Conservation (phyloP, 1,284 basidiomycete species). For the Sphagnurus paluster region DNA sequence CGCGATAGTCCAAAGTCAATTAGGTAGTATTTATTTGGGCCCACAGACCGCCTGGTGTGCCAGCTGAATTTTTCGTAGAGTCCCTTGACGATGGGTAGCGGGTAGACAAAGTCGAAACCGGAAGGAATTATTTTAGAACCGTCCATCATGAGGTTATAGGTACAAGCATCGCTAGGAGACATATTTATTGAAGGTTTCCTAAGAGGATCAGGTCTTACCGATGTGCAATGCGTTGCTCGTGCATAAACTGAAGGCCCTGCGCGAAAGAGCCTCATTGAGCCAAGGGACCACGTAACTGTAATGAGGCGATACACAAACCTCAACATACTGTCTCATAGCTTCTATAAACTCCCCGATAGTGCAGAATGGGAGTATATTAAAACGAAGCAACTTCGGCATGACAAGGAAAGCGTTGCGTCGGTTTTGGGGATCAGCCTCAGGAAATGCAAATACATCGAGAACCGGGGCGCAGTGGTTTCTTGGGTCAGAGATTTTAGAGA, state of each 20-base stretch:
- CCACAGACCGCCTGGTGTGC: constrained; percentile 18
- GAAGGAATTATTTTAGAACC: constrained; percentile 18
- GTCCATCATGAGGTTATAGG: constrained; percentile 23
- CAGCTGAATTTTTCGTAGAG: constrained; percentile 11
- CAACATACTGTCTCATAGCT: constrained; percentile 18
- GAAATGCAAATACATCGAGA: constrained; percentile 4
- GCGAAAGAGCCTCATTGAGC: background rate
- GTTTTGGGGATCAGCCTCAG: background rate
- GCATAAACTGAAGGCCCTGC: constrained; percentile 22
- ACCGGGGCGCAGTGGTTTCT: constrained; percentile 2
- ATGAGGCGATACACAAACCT: constrained; percentile 10
- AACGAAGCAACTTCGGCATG: constrained; percentile 8
- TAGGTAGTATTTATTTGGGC: constrained; percentile 20
- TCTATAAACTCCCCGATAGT: constrained; percentile 22
- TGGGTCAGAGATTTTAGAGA: background rate
- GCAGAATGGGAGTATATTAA: constrained; percentile 16
- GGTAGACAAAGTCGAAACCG: constrained; percentile 17
- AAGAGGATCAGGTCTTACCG: constrained; percentile 11
- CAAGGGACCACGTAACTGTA: background rate
- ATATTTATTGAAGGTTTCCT: background rate
- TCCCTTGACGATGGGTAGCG: constrained; percentile 9
- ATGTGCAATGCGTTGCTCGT: constrained; percentile 21
- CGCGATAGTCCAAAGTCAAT: constrained; percentile 23
- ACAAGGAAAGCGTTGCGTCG: background rate
- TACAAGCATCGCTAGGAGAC: constrained; percentile 18